Conservation (phyloP, 164 flowering plant genomes). For the Annona squamosa region DNA sequence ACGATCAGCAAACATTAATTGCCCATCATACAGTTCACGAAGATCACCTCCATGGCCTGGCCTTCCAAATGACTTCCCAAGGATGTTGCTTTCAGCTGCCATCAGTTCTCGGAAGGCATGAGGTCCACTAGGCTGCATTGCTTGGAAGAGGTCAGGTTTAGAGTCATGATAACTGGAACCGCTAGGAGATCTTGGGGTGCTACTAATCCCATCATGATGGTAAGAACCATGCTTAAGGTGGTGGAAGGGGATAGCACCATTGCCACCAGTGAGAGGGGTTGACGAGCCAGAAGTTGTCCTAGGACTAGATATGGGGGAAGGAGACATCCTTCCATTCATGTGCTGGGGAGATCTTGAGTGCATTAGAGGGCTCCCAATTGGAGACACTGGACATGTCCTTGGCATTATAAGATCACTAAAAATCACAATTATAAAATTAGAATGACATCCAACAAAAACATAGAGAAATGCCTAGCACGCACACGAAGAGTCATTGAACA, state of each 20-base stretch:
- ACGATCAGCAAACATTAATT: conserved; percentile 59
- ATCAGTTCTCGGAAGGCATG: conserved; percentile 43
- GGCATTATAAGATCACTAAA: conserved; percentile 52
- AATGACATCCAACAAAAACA: not conserved
- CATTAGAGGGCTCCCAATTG: conserved; percentile 74
- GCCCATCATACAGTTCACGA: conserved; percentile 49
- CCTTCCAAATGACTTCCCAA: conserved; percentile 48
- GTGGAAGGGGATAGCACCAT: conserved; percentile 64
- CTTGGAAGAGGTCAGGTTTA: conserved; percentile 50
- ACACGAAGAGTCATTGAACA: too few species aligned
- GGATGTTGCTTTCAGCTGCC: conserved; percentile 36
- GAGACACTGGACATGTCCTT: conserved; percentile 85
- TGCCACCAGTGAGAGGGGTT: conserved; percentile 83
- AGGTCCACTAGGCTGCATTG: conserved; percentile 44
- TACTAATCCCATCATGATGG: conserved; percentile 51
- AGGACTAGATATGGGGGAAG: conserved; percentile 84
- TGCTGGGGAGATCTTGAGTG: conserved; percentile 68
- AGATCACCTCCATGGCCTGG: conserved; percentile 24
- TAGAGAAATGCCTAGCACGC: not conserved
- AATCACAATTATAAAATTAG: not conserved
- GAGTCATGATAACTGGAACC: conserved; percentile 48
- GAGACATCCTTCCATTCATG: conserved; percentile 66
- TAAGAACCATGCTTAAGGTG: conserved; percentile 40
- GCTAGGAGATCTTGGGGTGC: conserved; percentile 36
- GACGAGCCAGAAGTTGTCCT: conserved; percentile 71